These are phyloP conservation scores for Rhodotorula sp. DNA, from an alignment of 1,284 basidiomycete genomes.

Conservation along the genomic window DNA sequence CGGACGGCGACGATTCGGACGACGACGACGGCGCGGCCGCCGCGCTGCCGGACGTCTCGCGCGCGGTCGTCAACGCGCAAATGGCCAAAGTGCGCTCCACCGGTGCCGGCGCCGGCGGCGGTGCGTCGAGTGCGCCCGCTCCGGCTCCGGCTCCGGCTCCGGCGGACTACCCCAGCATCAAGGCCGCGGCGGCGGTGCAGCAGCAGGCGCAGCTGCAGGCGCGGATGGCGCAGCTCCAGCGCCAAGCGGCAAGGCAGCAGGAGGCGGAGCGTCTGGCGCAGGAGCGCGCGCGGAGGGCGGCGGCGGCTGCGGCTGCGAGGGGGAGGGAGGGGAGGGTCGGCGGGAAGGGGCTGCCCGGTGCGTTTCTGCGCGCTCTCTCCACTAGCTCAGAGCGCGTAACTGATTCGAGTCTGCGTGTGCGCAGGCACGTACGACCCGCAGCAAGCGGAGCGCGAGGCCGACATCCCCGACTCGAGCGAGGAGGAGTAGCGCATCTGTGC, in stretches of 20 bases:
- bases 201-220: slow-evolving; percentile 5
- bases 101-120: neutral
- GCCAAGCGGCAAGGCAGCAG: neutral
- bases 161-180: slow-evolving; percentile 1
- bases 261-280: neutral
- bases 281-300: neutral
- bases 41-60: neutral
- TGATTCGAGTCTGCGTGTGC: neutral
- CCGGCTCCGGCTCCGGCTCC: neutral
- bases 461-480: slow-evolving; percentile 21
- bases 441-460: slow-evolving; percentile 6
- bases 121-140: neutral
- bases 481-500: slow-evolving; percentile 3
- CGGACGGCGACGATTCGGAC: neutral
- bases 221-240: neutral
- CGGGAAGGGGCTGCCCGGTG: neutral
- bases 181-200: slow-evolving; percentile 7
- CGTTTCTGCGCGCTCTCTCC: neutral
- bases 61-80: slow-evolving; percentile 4
- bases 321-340: neutral
- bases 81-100: slow-evolving; percentile 8
- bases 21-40: neutral
- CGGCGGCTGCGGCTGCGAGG: neutral
- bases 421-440: neutral
- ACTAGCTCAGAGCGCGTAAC: neutral